These are phyloP conservation scores for Clarireedia hainanense DNA, from an alignment of 2,329 filamentous ascomycete genomes.

Conservation along the genomic window DNA sequence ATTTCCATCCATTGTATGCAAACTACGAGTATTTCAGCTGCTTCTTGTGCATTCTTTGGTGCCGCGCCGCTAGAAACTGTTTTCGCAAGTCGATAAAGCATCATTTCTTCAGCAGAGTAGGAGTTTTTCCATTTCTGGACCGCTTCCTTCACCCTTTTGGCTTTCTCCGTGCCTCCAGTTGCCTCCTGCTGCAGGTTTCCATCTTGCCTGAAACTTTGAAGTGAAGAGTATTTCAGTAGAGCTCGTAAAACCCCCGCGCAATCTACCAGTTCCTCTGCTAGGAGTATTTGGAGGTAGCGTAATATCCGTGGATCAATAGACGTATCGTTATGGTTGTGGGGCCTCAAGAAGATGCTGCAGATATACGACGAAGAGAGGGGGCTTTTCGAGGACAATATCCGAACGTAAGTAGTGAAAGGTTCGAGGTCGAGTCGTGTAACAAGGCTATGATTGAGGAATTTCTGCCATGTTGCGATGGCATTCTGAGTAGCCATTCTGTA, in stretches of 20 bases:
- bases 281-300: slow-evolving; percentile 50
- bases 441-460: slow-evolving; percentile 45
- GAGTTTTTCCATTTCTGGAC: slow-evolving; percentile 45
- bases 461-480: slow-evolving; percentile 34
- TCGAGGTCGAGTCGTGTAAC: slow-evolving; percentile 43
- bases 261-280: slow-evolving; percentile 43
- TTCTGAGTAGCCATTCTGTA: background rate
- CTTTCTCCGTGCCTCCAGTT: slow-evolving; percentile 17
- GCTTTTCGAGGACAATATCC: slow-evolving; percentile 41
- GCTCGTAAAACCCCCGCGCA: slow-evolving; percentile 46
- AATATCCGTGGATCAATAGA: slow-evolving; percentile 51
- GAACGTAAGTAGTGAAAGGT: slow-evolving; percentile 44
- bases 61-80: slow-evolving; percentile 37
- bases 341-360: slow-evolving; percentile 52
- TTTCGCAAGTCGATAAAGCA: slow-evolving; percentile 28
- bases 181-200: slow-evolving; percentile 9
- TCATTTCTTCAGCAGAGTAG: slow-evolving; percentile 35
- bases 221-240: slow-evolving; percentile 45
- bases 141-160: slow-evolving; percentile 7
- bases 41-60: slow-evolving; percentile 40
- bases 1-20: slow-evolving; percentile 52
- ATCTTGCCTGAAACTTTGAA: slow-evolving; percentile 10
- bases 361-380: slow-evolving; percentile 44
- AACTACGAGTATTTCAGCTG: slow-evolving; percentile 40
- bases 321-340: slow-evolving; percentile 36